These are phyloP conservation scores for Draba incana DNA, from an alignment of 345 rosid species.

Conservation along the genomic window DNA sequence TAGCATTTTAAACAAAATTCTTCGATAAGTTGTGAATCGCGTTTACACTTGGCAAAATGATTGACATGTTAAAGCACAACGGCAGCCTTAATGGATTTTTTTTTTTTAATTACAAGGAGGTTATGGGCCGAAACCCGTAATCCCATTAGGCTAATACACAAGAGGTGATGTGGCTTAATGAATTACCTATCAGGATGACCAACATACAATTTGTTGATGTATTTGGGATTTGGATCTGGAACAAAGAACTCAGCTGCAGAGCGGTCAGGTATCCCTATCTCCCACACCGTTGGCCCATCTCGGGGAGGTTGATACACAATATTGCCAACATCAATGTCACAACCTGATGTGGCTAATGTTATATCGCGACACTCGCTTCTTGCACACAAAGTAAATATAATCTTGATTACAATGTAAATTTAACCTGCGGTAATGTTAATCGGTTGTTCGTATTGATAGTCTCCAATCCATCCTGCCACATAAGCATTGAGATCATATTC, in stretches of 20 bases:
- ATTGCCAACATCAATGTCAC: constrained; percentile 56
- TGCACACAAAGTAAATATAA: neutral
- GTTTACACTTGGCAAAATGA: no score
- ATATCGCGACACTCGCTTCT: constrained; percentile 1
- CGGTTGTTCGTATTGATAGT: constrained; percentile 48
- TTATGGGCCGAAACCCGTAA: no score
- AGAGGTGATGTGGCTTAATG: no score
- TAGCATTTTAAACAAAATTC: no score
- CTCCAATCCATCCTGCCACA: constrained; percentile 75
- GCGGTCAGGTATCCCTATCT: constrained; percentile 80
- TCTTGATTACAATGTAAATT: neutral
- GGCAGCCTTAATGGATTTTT: no score
- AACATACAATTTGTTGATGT: constrained; percentile 63
- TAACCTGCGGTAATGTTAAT: constrained; percentile 62
- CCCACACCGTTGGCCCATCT: constrained; percentile 90
- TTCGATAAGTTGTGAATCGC: no score
- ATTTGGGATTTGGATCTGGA: constrained; percentile 73
- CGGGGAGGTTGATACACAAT: constrained; percentile 66
- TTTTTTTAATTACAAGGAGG: no score
- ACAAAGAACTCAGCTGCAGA: constrained; percentile 73
- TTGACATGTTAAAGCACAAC: no score
- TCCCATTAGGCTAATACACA: no score
- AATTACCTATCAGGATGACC: constrained; percentile 70
- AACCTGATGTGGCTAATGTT: constrained; percentile 44
- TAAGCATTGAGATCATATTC: constrained; percentile 73